phyloP scores from a whole-genome alignment of 192 early-diverging fungal genomes.

The Coemansia furcata region DNA sequence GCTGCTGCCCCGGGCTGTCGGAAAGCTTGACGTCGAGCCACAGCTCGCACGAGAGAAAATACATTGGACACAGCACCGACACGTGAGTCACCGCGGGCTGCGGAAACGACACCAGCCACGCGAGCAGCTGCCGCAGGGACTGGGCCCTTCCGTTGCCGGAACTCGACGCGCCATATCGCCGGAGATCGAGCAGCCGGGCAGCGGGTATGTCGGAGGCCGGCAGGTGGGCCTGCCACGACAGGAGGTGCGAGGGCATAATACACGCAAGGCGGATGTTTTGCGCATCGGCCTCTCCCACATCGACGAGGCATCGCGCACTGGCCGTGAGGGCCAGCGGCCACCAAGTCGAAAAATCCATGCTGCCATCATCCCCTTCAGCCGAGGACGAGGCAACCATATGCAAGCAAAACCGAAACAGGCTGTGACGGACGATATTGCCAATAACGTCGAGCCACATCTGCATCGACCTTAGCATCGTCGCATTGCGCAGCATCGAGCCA shows the following conservation, averaged over 20 bases:
- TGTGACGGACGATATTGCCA: conserved; percentile 29
- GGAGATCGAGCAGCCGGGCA: not conserved
- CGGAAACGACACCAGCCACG: conserved; percentile 5
- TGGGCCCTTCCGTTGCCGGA: not conserved
- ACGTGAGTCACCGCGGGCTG: not conserved
- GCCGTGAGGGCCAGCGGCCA: conserved; percentile 32
- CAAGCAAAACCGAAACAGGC: conserved; percentile 27
- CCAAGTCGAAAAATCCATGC: conserved; percentile 15
- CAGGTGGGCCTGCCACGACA: conserved; percentile 31
- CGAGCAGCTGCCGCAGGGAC: not conserved
- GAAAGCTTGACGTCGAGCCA: conserved; percentile 14
- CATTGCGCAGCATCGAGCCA: not conserved
- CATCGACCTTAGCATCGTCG: conserved; percentile 9
- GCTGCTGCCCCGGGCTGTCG: not conserved
- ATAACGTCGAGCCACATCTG: conserved; percentile 48
- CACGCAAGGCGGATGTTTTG: conserved; percentile 9
- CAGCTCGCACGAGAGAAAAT: conserved; percentile 27
- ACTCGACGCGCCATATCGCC: not conserved
- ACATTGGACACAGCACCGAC: conserved; percentile 21
- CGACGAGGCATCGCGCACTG: conserved; percentile 12
- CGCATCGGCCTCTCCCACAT: not conserved
- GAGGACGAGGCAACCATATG: not conserved
- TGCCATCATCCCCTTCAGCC: not conserved
- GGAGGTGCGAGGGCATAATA: conserved; percentile 25
- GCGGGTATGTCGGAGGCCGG: not conserved